phyloP scores from a whole-genome alignment of 108 stramenopile species.

The Nannochloropsis granulata region DNA sequence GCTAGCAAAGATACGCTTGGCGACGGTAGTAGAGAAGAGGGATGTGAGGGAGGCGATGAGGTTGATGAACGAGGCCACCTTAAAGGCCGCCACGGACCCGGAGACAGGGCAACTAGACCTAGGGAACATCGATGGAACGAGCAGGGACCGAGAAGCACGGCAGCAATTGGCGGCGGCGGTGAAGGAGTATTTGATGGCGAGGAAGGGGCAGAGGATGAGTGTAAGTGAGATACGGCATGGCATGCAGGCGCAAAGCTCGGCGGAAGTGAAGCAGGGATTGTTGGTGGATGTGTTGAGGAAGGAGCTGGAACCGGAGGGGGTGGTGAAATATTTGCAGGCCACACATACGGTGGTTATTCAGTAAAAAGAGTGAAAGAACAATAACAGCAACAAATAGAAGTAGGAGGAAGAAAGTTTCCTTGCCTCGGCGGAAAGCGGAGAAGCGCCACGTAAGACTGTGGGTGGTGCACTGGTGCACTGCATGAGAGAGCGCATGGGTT shows the following conservation, averaged over 20 bases:
- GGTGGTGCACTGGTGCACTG: no score
- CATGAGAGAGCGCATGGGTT: no score
- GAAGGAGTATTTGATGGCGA: constrained; percentile 2
- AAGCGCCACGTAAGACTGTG: no score
- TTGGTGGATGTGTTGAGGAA: background rate
- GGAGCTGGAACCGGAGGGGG: background rate
- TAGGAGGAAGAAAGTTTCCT: no score
- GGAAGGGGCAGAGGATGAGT: constrained; percentile 5
- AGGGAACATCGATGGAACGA: constrained; percentile 86
- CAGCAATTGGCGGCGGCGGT: constrained; percentile 3
- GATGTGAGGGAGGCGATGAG: constrained; percentile 86
- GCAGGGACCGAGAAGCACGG: constrained; percentile 59
- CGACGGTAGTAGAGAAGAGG: constrained; percentile 45
- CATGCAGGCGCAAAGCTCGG: constrained; percentile 15
- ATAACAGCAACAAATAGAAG: no score
- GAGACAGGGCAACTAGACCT: constrained; percentile 94
- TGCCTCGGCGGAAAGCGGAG: no score
- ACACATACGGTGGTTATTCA: background rate
- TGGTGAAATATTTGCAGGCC: background rate
- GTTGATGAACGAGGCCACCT: constrained; percentile 90
- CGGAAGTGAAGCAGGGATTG: background rate
- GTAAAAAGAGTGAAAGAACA: background rate
- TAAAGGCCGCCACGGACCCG: constrained; percentile 91
- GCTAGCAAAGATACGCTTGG: constrained; percentile 72
- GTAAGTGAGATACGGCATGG: constrained; percentile 13